These are phyloP conservation scores for Alternaria sp. DNA, from an alignment of 2,329 filamentous ascomycete genomes.

Conservation along the genomic window DNA sequence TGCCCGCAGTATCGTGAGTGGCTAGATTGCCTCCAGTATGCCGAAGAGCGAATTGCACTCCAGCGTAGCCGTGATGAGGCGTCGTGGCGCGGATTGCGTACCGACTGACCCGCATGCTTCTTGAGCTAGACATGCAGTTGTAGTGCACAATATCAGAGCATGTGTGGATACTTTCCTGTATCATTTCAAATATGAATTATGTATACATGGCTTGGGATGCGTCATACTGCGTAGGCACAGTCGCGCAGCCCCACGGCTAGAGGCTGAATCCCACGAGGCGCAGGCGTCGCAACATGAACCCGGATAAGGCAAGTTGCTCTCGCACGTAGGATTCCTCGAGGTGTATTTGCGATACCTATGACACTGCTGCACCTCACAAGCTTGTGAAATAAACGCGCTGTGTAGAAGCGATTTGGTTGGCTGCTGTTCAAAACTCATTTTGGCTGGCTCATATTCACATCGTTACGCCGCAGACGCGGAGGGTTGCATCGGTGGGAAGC, in stretches of 20 bases:
- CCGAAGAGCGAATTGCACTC: not conserved
- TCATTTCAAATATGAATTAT: slow-evolving; percentile 1
- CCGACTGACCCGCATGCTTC: slow-evolving; percentile 13
- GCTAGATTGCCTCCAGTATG: slow-evolving; percentile 11
- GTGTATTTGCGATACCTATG: slow-evolving; percentile 4
- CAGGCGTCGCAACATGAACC: slow-evolving; percentile 16
- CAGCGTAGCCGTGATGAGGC: slow-evolving; percentile 8
- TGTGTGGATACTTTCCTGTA: not conserved
- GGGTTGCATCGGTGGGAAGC: slow-evolving; percentile 17
- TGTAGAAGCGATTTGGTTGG: slow-evolving; percentile 1
- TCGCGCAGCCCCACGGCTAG: slow-evolving; percentile 8
- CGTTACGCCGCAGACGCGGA: slow-evolving; percentile 15
- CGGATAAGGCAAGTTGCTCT: slow-evolving; percentile 9
- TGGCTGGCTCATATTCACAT: not conserved
- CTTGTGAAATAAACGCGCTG: slow-evolving; percentile 5
- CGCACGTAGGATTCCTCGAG: slow-evolving; percentile 6
- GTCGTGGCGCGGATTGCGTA: slow-evolving; percentile 3
- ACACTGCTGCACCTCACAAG: slow-evolving; percentile 1
- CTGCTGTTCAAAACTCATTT: not conserved
- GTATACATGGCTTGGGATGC: slow-evolving; percentile 3
- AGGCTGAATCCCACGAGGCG: slow-evolving; percentile 14
- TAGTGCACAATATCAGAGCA: not conserved
- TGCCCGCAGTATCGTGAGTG: slow-evolving; percentile 1
- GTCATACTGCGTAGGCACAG: slow-evolving; percentile 6
- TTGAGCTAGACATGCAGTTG: not conserved